These are phyloP conservation scores for Jatropha multifida DNA, from an alignment of 441 rosid species.

Conservation along the genomic window DNA sequence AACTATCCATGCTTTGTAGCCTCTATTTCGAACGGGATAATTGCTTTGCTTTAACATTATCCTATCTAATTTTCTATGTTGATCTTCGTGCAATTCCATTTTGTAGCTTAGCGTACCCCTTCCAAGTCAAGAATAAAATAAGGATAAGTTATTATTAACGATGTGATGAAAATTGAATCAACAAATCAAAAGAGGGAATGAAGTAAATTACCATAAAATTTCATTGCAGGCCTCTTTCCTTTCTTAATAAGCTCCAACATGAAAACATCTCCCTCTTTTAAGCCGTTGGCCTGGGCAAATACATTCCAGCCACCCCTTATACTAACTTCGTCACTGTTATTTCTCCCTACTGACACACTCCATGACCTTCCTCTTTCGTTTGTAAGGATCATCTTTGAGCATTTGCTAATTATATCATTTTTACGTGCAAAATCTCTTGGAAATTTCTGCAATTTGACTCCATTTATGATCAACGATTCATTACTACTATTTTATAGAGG, in stretches of 20 bases:
- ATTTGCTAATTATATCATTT: not conserved
- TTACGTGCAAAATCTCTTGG: slow-evolving; percentile 8
- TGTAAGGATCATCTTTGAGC: slow-evolving; percentile 6
- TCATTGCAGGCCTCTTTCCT: slow-evolving; percentile 9
- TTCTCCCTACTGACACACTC: not conserved
- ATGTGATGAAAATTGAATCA: too few species aligned
- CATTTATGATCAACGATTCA: not conserved
- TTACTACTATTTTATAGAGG: too few species aligned
- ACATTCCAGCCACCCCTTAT: not conserved
- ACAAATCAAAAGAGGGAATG: too few species aligned
- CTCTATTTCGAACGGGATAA: too few species aligned
- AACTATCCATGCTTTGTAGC: too few species aligned
- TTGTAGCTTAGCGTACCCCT: too few species aligned
- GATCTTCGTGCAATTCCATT: too few species aligned
- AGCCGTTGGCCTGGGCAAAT: slow-evolving; percentile 15
- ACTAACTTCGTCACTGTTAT: not conserved
- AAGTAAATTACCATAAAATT: not conserved
- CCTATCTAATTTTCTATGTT: too few species aligned
- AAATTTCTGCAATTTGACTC: slow-evolving; percentile 17
- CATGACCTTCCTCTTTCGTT: slow-evolving; percentile 13
- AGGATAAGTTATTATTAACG: too few species aligned
- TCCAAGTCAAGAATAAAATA: too few species aligned
- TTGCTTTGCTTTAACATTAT: too few species aligned
- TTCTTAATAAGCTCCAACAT: slow-evolving; percentile 15
- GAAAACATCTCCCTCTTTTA: slow-evolving; percentile 11